Conservation (phyloP, 2,329 filamentous ascomycete genomes). For the Anisogramma anomala region DNA sequence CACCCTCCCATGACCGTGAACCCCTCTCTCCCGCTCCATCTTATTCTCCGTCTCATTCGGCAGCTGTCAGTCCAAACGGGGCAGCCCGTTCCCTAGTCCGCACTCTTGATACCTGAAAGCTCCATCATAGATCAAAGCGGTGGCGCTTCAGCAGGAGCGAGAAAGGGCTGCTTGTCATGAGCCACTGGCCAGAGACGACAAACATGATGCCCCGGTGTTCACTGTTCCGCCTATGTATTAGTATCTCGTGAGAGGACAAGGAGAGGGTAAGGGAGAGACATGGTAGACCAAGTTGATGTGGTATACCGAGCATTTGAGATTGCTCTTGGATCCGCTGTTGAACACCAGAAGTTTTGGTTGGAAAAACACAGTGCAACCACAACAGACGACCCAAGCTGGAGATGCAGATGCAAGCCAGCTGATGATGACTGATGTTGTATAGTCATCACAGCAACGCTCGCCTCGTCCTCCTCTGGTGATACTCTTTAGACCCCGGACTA, state of each 20-base stretch:
- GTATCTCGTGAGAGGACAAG: background rate
- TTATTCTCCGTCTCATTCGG: too few relatives aligned
- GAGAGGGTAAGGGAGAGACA: conserved; percentile 24
- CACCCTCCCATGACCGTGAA: background rate
- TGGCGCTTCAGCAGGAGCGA: too few relatives aligned
- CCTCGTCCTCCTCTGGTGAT: conserved; percentile 1
- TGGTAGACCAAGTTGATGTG: conserved; percentile 55
- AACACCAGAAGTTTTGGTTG: conserved; percentile 70
- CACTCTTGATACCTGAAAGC: background rate
- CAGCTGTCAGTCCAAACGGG: too few relatives aligned
- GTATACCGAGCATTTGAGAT: conserved; percentile 31
- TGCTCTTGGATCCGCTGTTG: conserved; percentile 63
- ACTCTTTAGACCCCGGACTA: too few relatives aligned
- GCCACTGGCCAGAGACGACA: conserved; percentile 8
- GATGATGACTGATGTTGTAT: conserved; percentile 62
- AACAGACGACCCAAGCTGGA: conserved; percentile 52
- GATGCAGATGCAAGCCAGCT: conserved; percentile 32
- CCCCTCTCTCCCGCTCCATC: too few relatives aligned
- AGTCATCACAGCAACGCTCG: conserved; percentile 35
- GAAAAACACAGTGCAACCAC: conserved; percentile 66
- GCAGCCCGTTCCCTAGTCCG: too few relatives aligned
- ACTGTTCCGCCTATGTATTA: conserved; percentile 23
- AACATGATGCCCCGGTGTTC: conserved; percentile 24
- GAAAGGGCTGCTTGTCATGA: too few relatives aligned
- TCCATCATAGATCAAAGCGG: background rate